Conservation (phyloP, 192 early-diverging fungal species). For the Chytriomyces confervae region DNA sequence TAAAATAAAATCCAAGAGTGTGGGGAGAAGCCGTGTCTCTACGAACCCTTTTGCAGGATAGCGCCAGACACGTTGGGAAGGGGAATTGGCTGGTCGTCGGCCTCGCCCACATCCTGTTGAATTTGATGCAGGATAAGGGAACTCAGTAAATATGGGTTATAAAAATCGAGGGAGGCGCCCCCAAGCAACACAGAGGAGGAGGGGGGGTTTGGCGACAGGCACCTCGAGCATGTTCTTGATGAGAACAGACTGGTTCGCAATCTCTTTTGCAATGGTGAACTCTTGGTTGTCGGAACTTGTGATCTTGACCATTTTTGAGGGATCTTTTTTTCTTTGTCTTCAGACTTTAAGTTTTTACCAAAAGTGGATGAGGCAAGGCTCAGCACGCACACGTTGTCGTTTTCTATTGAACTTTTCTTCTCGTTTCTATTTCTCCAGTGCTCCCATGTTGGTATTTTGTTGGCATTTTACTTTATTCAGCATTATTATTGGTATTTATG, state of each 20-base stretch:
- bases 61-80: slow-evolving; percentile 90
- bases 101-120: slow-evolving; percentile 47
- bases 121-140: background rate
- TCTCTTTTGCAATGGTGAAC: slow-evolving; percentile 62
- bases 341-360: background rate
- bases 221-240: slow-evolving; percentile 71
- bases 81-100: slow-evolving; percentile 68
- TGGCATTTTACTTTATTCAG: background rate
- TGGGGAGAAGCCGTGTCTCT: too few relatives aligned
- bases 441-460: background rate
- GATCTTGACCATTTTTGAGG: slow-evolving; percentile 53
- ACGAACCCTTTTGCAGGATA: slow-evolving; percentile 72
- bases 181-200: background rate
- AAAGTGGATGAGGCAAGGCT: background rate
- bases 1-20: background rate
- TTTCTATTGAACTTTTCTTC: background rate
- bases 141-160: too few relatives aligned
- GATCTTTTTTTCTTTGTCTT: background rate
- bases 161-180: too few relatives aligned
- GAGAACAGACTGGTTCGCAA: slow-evolving; percentile 62
- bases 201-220: background rate
- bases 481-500: background rate
- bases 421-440: background rate
- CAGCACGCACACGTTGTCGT: background rate
- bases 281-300: slow-evolving; percentile 59